Percentiles rank a stretch among this genome's conserved stretches.
Conservation (phyloP, 495 filamentous ascomycete species). For the Daldinia decipiens region DNA sequence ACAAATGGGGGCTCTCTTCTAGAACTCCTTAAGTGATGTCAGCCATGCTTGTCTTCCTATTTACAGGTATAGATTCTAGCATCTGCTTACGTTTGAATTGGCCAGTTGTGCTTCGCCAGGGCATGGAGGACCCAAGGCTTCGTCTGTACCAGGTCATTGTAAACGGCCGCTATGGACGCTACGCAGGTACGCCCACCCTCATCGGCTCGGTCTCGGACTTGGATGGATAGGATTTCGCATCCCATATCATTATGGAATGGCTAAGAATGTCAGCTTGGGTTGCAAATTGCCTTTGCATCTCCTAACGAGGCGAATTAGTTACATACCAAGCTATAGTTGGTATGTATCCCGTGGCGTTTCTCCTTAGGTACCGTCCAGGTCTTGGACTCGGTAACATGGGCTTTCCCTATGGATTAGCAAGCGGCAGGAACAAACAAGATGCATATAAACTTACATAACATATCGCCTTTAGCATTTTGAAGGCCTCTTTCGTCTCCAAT, state of each 20-base stretch:
- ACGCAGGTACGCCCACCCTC: constrained; percentile 55
- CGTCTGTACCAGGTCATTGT: constrained; percentile 49
- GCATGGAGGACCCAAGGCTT: constrained; percentile 49
- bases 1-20: constrained; percentile 49
- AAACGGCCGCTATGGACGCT: constrained; percentile 54
- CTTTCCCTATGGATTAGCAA: constrained; percentile 41
- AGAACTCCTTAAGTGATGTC: constrained; percentile 43
- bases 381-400: constrained; percentile 58
- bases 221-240: constrained; percentile 54
- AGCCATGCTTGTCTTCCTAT: not conserved
- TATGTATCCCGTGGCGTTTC: constrained; percentile 60
- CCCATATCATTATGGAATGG: constrained; percentile 60
- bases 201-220: constrained; percentile 53
- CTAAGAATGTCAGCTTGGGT: constrained; percentile 34
- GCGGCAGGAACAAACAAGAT: not conserved
- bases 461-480: constrained; percentile 59
- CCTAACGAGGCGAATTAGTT: not conserved
- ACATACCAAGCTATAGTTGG: constrained; percentile 51
- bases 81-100: constrained; percentile 56
- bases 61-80: not conserved
- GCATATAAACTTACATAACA: constrained; percentile 54
- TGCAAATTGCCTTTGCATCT: not conserved
- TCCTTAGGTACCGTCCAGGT: constrained; percentile 53
- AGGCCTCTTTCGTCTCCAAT: constrained; percentile 61
- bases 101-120: constrained; percentile 51